A percentile compares a stretch with the other conserved stretches of the same genome.
Conservation (phyloP, 1,139 yeast species). For the Saccharomyces hybrid region DNA sequence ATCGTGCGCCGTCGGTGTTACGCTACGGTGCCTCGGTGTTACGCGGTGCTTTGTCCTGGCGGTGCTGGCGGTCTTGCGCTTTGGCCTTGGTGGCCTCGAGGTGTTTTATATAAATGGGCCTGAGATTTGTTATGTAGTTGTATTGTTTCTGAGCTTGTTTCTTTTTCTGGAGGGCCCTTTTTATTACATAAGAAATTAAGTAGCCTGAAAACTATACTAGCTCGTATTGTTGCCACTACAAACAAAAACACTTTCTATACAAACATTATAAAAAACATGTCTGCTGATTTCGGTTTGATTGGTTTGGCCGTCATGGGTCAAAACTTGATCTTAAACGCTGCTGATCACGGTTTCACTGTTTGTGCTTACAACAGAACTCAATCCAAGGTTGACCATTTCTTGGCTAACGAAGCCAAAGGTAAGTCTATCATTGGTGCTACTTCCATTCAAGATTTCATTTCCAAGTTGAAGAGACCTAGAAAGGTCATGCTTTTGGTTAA, state of each 20-base stretch:
- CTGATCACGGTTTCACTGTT: slow-evolving; percentile 95
- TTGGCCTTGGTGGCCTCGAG: neutral
- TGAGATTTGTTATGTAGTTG: neutral
- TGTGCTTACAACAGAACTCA: slow-evolving; percentile 98
- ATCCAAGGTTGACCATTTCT: slow-evolving; percentile 86
- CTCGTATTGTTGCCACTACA: neutral
- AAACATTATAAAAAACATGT: slow-evolving; percentile 9
- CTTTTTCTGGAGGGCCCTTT: neutral
- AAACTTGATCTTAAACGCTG: slow-evolving; percentile 93
- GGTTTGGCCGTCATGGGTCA: slow-evolving; percentile 99
- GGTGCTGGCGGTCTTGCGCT: neutral
- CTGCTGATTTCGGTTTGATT: slow-evolving; percentile 94
- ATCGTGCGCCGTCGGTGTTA: neutral
- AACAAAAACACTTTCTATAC: neutral
- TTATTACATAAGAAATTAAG: neutral
- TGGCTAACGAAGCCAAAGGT: slow-evolving; percentile 94
- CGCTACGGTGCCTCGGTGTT: slow-evolving; percentile 1
- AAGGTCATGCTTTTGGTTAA: slow-evolving; percentile 88
- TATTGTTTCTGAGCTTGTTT: neutral
- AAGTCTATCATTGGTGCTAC: slow-evolving; percentile 91
- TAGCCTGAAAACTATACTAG: neutral
- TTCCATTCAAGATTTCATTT: slow-evolving; percentile 79
- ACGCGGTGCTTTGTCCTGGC: neutral
- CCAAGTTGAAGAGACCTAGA: slow-evolving; percentile 94
- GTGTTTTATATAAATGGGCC: neutral